A percentile compares a stretch with the other conserved stretches of the same genome.
Conservation (phyloP, 1,284 basidiomycete species). For the Irpex rosettiformis region DNA sequence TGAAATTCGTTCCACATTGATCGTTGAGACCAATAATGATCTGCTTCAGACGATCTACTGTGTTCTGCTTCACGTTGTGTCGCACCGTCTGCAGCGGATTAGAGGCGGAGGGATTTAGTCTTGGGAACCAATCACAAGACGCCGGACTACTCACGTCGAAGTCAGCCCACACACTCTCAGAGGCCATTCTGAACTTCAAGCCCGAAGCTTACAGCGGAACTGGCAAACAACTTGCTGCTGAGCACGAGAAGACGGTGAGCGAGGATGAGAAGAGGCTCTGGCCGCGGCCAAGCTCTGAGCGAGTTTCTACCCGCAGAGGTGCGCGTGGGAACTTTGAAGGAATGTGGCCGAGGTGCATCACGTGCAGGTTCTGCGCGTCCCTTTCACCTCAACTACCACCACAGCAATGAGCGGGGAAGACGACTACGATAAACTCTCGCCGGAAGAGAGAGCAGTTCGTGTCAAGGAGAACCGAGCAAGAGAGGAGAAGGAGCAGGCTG, state of each 20-base stretch:
- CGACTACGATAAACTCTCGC: slow-evolving; percentile 76
- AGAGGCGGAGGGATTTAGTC: slow-evolving; percentile 13
- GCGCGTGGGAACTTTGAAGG: slow-evolving; percentile 11
- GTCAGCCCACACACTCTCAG: slow-evolving; percentile 51
- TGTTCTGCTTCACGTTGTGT: slow-evolving; percentile 49
- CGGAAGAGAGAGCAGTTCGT: slow-evolving; percentile 70
- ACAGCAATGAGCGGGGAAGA: slow-evolving; percentile 29
- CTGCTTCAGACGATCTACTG: slow-evolving; percentile 77
- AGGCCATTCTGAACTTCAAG: slow-evolving; percentile 35
- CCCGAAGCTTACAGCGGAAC: background rate
- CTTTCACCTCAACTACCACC: slow-evolving; percentile 4
- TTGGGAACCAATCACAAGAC: slow-evolving; percentile 11
- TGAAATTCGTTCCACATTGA: slow-evolving; percentile 61
- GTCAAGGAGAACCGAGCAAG: slow-evolving; percentile 68
- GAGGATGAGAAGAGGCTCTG: background rate
- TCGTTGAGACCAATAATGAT: slow-evolving; percentile 73
- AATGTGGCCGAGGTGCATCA: slow-evolving; percentile 8
- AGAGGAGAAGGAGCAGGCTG: slow-evolving; percentile 81
- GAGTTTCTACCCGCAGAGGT: slow-evolving; percentile 6
- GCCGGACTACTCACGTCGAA: slow-evolving; percentile 48
- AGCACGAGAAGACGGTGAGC: background rate
- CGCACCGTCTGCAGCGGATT: slow-evolving; percentile 37
- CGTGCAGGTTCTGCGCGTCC: slow-evolving; percentile 7
- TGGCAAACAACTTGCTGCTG: background rate
- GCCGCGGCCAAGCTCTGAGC: background rate